Conservation (phyloP, 768 basidiomycete genomes). For the Lactarius akahatsu region DNA sequence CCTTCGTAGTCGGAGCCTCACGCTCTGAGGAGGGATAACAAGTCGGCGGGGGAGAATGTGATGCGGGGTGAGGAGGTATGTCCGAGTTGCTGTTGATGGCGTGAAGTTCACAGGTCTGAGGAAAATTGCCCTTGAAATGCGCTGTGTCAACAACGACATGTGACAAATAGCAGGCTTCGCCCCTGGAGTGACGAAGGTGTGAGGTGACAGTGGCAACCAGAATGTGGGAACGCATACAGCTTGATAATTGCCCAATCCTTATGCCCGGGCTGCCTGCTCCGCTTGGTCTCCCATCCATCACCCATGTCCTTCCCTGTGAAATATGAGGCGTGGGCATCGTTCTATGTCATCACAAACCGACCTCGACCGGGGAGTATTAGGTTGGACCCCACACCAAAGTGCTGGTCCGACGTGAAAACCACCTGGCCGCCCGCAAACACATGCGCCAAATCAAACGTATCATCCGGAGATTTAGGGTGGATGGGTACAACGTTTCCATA, state of each 20-base stretch:
- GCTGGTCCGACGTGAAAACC: slow-evolving; percentile 86
- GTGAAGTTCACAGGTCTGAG: slow-evolving; percentile 81
- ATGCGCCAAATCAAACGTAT: slow-evolving; percentile 81
- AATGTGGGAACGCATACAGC: slow-evolving; percentile 53
- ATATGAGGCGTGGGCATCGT: neutral
- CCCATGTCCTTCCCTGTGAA: slow-evolving; percentile 83
- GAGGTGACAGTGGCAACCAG: slow-evolving; percentile 7
- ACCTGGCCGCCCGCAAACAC: slow-evolving; percentile 88
- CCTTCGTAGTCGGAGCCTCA: slow-evolving; percentile 33
- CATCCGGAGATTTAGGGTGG: slow-evolving; percentile 48
- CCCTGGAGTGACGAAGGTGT: slow-evolving; percentile 44
- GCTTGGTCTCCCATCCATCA: slow-evolving; percentile 97
- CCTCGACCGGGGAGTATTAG: slow-evolving; percentile 89
- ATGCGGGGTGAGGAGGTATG: slow-evolving; percentile 30
- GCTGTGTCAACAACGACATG: slow-evolving; percentile 88
- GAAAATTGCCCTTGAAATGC: slow-evolving; percentile 96
- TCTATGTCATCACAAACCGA: slow-evolving; percentile 28
- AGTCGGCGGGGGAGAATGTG: slow-evolving; percentile 23
- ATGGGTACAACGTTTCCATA: slow-evolving; percentile 78
- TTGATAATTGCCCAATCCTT: slow-evolving; percentile 91
- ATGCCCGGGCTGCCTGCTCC: slow-evolving; percentile 76
- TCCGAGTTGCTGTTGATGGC: slow-evolving; percentile 46
- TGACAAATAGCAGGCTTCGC: slow-evolving; percentile 69
- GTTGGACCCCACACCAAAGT: slow-evolving; percentile 91
- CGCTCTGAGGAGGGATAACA: slow-evolving; percentile 29